Conservation (phyloP, 495 filamentous ascomycete genomes). For the Cercophora scortea region DNA sequence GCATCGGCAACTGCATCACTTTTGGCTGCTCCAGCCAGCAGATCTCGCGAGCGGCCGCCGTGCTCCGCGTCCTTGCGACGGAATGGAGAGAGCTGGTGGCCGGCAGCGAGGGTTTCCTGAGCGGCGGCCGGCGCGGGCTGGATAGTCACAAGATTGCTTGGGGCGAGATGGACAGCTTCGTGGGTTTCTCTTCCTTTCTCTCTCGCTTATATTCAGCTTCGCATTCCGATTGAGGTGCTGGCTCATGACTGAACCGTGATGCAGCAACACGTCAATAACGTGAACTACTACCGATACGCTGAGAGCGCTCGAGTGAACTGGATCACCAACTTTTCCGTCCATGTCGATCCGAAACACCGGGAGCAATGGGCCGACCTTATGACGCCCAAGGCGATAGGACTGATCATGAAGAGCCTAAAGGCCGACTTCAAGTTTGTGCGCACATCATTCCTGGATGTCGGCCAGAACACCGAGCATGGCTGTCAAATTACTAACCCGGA, state of each 20-base stretch:
- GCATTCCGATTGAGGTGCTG: neutral
- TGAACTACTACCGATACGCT: conserved; percentile 75
- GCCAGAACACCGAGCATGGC: neutral
- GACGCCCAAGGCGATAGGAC: conserved; percentile 55
- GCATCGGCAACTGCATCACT: conserved; percentile 76
- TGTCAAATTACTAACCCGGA: neutral
- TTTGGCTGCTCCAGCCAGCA: conserved; percentile 64
- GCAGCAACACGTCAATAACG: conserved; percentile 69
- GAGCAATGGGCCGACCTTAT: conserved; percentile 64
- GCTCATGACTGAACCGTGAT: neutral
- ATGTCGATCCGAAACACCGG: conserved; percentile 59
- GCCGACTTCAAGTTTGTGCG: conserved; percentile 88
- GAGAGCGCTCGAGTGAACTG: conserved; percentile 81
- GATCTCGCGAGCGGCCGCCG: conserved; percentile 47
- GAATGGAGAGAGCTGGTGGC: conserved; percentile 77
- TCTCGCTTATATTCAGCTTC: neutral
- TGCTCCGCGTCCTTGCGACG: conserved; percentile 53
- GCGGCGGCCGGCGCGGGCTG: conserved; percentile 56
- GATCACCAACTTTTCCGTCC: conserved; percentile 64
- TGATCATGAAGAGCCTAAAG: conserved; percentile 76
- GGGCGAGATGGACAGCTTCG: conserved; percentile 76
- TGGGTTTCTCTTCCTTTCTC: conserved; percentile 28
- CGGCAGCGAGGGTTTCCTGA: conserved; percentile 76
- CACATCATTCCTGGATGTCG: conserved; percentile 2
- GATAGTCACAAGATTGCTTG: conserved; percentile 70